Conservation (phyloP, 148 eudicot species). For the Chenopodium quinoa region DNA sequence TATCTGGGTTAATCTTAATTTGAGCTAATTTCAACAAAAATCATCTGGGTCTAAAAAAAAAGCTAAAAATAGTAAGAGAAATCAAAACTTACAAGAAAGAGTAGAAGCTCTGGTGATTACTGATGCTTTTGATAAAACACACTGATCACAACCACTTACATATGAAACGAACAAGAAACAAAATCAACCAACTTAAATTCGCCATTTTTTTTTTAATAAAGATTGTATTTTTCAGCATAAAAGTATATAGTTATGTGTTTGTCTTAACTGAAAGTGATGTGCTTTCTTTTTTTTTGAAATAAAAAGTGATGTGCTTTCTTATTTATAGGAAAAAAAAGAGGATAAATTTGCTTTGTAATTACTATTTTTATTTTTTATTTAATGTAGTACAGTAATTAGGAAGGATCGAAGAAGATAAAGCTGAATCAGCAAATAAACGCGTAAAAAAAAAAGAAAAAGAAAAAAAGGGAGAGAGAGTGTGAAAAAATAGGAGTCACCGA, state of each 20-base stretch:
- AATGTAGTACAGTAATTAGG: slow-evolving; percentile 5
- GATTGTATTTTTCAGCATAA: background rate
- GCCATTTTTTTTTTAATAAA: slow-evolving; percentile 8
- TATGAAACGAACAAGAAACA: slow-evolving; percentile 18
- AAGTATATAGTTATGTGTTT: background rate
- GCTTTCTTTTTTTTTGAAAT: slow-evolving; percentile 7
- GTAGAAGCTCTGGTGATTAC: slow-evolving; percentile 31
- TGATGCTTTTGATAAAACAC: slow-evolving; percentile 30
- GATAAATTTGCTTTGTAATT: background rate
- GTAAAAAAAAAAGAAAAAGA: background rate
- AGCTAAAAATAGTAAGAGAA: background rate
- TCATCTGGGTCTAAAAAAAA: background rate
- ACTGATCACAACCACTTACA: slow-evolving; percentile 28
- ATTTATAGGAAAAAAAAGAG: slow-evolving; percentile 15
- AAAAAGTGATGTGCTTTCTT: slow-evolving; percentile 9
- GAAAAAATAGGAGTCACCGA: background rate
- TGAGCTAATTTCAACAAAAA: slow-evolving; percentile 12
- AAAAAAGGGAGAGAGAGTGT: background rate
- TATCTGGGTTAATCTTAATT: slow-evolving; percentile 23
- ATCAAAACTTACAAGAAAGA: slow-evolving; percentile 30
- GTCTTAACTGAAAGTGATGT: background rate
- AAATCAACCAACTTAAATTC: slow-evolving; percentile 4
- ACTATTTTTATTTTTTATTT: no score
- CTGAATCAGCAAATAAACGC: background rate
- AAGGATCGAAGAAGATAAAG: slow-evolving; percentile 9